These are phyloP conservation scores for Endothia cerciana DNA, from an alignment of 2,329 filamentous ascomycete genomes.

Conservation along the genomic window DNA sequence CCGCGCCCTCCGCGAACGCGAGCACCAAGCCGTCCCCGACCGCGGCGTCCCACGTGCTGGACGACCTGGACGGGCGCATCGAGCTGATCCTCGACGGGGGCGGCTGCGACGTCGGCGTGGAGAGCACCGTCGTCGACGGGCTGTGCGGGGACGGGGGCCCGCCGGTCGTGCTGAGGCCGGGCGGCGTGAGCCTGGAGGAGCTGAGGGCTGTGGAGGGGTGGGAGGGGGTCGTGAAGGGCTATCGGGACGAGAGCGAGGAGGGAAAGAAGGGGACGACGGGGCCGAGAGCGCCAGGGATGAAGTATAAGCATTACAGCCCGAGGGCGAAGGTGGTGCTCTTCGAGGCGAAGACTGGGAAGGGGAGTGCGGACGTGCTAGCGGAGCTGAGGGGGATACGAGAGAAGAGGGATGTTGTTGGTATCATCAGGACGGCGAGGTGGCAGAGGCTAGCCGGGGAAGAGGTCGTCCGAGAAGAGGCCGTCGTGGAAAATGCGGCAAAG, in stretches of 20 bases:
- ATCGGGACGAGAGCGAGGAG: constrained; percentile 74
- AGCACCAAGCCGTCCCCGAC: constrained; percentile 93
- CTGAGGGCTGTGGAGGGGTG: constrained; percentile 76
- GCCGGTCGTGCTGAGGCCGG: constrained; percentile 82
- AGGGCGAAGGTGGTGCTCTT: constrained; percentile 85
- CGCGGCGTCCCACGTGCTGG: constrained; percentile 82
- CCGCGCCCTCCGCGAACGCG: constrained; percentile 91
- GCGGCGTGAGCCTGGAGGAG: constrained; percentile 83
- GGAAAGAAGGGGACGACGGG: constrained; percentile 41
- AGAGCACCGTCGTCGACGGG: constrained; percentile 96
- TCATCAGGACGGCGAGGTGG: constrained; percentile 63
- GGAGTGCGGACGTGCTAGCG: constrained; percentile 41
- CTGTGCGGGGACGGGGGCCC: constrained; percentile 64
- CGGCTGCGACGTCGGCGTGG: constrained; percentile 83
- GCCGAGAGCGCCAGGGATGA: constrained; percentile 94
- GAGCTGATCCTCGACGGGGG: constrained; percentile 89
- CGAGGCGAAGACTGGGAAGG: constrained; percentile 55
- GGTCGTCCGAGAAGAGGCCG: constrained; percentile 33
- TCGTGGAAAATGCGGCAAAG: constrained; percentile 33
- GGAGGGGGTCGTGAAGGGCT: constrained; percentile 77
- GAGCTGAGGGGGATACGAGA: constrained; percentile 37
- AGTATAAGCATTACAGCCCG: constrained; percentile 97
- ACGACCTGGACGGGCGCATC: constrained; percentile 83
- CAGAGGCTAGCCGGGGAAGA: constrained; percentile 45
- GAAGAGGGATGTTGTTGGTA: constrained; percentile 45